Base-by-base conservation (phyloP, 805 yeast genomes). In the Dipodascopsis uninucleata region DNA sequence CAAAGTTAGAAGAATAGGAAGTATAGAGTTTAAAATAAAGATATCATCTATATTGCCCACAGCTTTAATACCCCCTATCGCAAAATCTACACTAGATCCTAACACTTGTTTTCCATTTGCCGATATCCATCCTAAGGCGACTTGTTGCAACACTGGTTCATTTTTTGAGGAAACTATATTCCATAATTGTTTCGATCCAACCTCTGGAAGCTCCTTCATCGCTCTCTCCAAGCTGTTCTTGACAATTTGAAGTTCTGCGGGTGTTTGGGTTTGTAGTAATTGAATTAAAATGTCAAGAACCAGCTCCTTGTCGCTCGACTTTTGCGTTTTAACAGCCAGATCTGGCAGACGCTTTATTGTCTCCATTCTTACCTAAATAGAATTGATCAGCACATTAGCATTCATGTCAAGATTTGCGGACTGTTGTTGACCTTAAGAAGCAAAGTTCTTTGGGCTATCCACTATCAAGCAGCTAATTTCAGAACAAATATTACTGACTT, bases 171-270 rank as follows among this genome's bases (percentile, higher is more conserved):
- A 21, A 22, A 41, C 42, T 12, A 39, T 16, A 5, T 40, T 28
- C 55, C 55, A 50, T 9, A 50, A 4, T 28, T 45, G 45, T 10
- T 41, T 36, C 4, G 49, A 17, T 23, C 40, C 39, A 21, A 41
- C 36, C n/a, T 26, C 40, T 5, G 51, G 53, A 5, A 43, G 31
- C 10, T 32, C 41, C 9, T 14, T 22, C 4, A 39, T 26, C 8
- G 41, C 23, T 16, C 31, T 29, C n/a, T 28, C 43, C 7, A 50
- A 35, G 10, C 43, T 29, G 3, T 28, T n/a, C n/a, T 28, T 25
- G 5, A 43, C 53, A 14, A 23, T 24, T 20, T 41, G 33, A 5
- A 41, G 43, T 36, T 50, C 55, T 3, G 43, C 25, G 9, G 42
- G 42, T 8, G 17, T 28, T 28, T 31, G 45, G 4, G 53, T 35